Conservation (phyloP, 768 basidiomycete species). For the Tephrocybe sp. region DNA sequence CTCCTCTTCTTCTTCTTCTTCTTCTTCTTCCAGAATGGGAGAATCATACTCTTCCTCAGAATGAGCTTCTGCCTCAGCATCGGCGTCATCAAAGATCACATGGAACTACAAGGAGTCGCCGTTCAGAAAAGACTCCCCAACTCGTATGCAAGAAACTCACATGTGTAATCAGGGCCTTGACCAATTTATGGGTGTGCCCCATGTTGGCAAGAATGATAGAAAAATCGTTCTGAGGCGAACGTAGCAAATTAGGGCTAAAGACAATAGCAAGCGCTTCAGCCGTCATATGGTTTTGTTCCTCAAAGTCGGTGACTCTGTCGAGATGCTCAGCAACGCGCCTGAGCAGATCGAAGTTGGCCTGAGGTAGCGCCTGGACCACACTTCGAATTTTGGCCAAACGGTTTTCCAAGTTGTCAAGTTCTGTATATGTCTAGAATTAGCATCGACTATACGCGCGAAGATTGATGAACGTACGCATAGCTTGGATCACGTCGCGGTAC, state of each 20-base stretch:
- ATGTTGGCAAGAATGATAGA: slow-evolving; percentile 77
- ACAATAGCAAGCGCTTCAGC: slow-evolving; percentile 82
- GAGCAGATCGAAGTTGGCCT: slow-evolving; percentile 74
- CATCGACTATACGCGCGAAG: not conserved
- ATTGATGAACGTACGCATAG: slow-evolving; percentile 53
- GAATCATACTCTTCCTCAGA: slow-evolving; percentile 65
- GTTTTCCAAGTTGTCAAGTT: slow-evolving; percentile 65
- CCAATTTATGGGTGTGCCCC: slow-evolving; percentile 73
- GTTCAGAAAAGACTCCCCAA: not conserved
- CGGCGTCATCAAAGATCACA: slow-evolving; percentile 70
- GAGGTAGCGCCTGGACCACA: slow-evolving; percentile 69
- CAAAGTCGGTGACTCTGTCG: slow-evolving; percentile 89
- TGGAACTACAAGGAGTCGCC: slow-evolving; percentile 44
- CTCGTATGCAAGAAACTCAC: slow-evolving; percentile 42
- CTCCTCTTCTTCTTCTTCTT: slow-evolving; percentile 44
- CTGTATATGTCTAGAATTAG: slow-evolving; percentile 35
- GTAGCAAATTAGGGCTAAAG: slow-evolving; percentile 77
- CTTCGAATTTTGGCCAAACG: slow-evolving; percentile 61
- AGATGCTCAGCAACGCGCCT: slow-evolving; percentile 79
- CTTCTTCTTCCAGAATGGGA: slow-evolving; percentile 67
- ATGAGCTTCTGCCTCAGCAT: slow-evolving; percentile 59
- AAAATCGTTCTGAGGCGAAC: slow-evolving; percentile 78
- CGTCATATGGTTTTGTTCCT: slow-evolving; percentile 89
- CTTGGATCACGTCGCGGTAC: slow-evolving; percentile 68
- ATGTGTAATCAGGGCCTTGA: slow-evolving; percentile 72